Evolutionary conservation across 768 basidiomycete species (phyloP).

Genomic region (Naematelia aurantialba): DNA sequence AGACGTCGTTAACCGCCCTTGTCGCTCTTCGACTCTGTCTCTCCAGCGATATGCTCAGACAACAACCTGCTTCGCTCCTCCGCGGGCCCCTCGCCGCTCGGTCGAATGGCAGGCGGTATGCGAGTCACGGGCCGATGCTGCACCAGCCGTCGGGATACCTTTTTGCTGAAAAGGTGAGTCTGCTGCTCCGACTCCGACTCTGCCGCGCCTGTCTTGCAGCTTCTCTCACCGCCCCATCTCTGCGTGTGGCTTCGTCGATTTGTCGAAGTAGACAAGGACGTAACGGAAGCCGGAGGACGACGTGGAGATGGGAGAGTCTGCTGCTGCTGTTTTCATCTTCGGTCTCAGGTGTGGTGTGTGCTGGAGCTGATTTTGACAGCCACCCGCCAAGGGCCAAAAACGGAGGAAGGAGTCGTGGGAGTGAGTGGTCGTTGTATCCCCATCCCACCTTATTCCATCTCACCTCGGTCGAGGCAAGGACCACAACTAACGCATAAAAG

Average conservation of each 20-base stretch:
- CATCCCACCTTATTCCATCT: not conserved
- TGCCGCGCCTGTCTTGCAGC: not conserved
- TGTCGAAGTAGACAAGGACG: too few relatives aligned
- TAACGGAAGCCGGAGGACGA: too few relatives aligned
- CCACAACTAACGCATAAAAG: constrained; percentile 12
- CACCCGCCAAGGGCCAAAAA: constrained; percentile 53
- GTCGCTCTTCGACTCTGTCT: too few relatives aligned
- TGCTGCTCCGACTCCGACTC: too few relatives aligned
- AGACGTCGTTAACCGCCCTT: too few relatives aligned
- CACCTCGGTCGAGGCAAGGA: not conserved
- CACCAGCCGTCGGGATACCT: constrained; percentile 84
- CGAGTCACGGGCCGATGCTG: constrained; percentile 63
- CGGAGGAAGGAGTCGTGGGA: constrained; percentile 88
- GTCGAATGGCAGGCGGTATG: constrained; percentile 16
- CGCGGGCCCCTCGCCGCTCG: constrained; percentile 6
- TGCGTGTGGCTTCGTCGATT: too few relatives aligned
- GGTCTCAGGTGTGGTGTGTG: too few relatives aligned
- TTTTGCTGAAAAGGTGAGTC: constrained; percentile 81
- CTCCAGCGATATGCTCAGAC: not conserved
- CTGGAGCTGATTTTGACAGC: too few relatives aligned
- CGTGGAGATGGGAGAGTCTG: too few relatives aligned
- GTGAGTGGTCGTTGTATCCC: constrained; percentile 23
- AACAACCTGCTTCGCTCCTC: not conserved
- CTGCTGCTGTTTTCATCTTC: too few relatives aligned
- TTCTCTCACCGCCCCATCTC: not conserved